Percentiles rank a stretch among this genome's conserved stretches.
Evolutionary conservation across 768 basidiomycete genomes (phyloP).

Genomic region (Lactarius psammicola): DNA sequence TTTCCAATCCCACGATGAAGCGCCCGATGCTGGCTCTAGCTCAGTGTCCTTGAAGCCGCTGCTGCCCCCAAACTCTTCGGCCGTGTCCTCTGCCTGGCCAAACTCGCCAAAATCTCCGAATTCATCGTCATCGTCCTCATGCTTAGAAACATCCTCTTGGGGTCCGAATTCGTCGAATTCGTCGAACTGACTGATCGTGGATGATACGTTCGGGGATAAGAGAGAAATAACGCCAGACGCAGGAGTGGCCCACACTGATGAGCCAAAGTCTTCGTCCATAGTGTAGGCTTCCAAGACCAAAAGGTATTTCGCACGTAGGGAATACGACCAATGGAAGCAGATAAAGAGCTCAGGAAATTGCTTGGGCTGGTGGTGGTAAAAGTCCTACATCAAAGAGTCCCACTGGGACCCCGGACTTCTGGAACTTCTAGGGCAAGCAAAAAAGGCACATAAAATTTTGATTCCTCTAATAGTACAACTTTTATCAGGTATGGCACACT

Average conservation of each 20-base stretch:
- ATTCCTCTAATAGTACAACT: background rate
- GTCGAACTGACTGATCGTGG: slow-evolving; percentile 39
- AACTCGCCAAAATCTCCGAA: slow-evolving; percentile 90
- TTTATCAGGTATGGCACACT: background rate
- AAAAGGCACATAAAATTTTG: background rate
- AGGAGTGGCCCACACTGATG: slow-evolving; percentile 68
- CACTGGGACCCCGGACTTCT: slow-evolving; percentile 22
- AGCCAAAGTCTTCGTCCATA: slow-evolving; percentile 75
- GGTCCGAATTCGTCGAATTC: slow-evolving; percentile 61
- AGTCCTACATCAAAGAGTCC: background rate
- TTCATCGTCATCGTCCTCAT: slow-evolving; percentile 60
- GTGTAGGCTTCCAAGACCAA: background rate
- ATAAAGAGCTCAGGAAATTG: background rate
- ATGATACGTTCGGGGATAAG: slow-evolving; percentile 26
- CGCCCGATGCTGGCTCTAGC: slow-evolving; percentile 42
- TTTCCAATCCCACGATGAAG: slow-evolving; percentile 51
- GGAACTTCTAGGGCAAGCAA: background rate
- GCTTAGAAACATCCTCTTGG: slow-evolving; percentile 40
- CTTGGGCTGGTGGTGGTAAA: background rate
- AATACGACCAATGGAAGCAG: background rate
- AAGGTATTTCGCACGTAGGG: slow-evolving; percentile 2
- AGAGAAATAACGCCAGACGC: slow-evolving; percentile 26
- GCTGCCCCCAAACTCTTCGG: slow-evolving; percentile 39
- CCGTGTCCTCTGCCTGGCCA: slow-evolving; percentile 53
- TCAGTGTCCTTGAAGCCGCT: slow-evolving; percentile 37